Evolutionary conservation across 768 basidiomycete species (phyloP).

Genomic region (Collybia mongolica): DNA sequence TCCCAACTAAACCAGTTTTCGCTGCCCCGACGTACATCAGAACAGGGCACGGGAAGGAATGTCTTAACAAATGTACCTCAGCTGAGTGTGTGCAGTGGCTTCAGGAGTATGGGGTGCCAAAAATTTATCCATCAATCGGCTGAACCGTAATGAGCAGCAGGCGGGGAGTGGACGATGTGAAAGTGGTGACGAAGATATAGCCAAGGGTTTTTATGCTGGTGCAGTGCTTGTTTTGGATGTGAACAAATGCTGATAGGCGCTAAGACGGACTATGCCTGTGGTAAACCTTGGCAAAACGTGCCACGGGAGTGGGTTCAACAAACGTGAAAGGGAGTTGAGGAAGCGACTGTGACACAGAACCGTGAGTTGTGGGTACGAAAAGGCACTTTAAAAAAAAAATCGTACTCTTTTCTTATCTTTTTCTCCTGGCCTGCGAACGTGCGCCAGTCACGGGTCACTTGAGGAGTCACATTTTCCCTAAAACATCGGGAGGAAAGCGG

Average conservation of each 20-base stretch:
- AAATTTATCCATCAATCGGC: constrained; percentile 60
- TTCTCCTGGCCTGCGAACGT: too few species aligned
- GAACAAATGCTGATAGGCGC: background rate
- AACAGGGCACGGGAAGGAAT: background rate
- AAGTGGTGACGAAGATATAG: constrained; percentile 2
- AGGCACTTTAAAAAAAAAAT: too few species aligned
- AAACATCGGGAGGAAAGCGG: too few species aligned
- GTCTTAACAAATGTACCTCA: constrained; percentile 48
- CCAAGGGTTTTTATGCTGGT: background rate
- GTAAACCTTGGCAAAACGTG: constrained; percentile 14
- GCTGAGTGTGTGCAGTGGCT: constrained; percentile 64
- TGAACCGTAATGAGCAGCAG: constrained; percentile 11
- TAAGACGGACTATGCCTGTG: constrained; percentile 4
- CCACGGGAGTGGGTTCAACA: constrained; percentile 9
- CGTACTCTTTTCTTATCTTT: too few species aligned
- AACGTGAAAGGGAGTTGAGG: constrained; percentile 26
- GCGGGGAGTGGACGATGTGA: constrained; percentile 13
- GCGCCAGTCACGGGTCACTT: too few species aligned
- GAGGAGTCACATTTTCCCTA: too few species aligned
- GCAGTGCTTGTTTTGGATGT: background rate
- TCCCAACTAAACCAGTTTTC: constrained; percentile 73
- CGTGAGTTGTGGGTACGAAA: background rate
- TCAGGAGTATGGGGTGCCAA: constrained; percentile 74
- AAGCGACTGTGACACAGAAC: background rate
- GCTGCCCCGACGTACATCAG: constrained; percentile 32